Evolutionary conservation across 148 eudicot genomes (phyloP), one percentile per base, ranked within the genome.

Genomic region (Chenopodium suecicum): DNA sequence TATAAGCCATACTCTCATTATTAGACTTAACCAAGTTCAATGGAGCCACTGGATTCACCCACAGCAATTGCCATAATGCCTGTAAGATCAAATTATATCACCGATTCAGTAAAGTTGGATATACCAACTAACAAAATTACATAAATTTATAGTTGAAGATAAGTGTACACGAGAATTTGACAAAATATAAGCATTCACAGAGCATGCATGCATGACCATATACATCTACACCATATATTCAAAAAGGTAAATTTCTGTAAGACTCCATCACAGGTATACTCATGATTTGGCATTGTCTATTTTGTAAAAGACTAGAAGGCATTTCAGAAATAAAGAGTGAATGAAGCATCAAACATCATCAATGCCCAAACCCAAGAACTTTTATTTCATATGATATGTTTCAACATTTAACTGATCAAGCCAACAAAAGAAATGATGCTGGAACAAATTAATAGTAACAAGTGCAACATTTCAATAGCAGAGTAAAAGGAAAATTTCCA

Each of bases 41-140:
- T 17, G 91, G 90, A 78, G 87, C 80, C 29, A 83, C 81, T 22
- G 98, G 97, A 86, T 92, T 91, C 80, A 92, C 85, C 99, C 99
- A 96, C 44, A 96, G 87, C 27, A 96, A 86, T 89, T 96, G 98
- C 99, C 99, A 96, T 77, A 96, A 84, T 54, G 98, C 98, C 99
- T 96, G 86, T 16, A 74, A 31, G 80, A 83, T 54, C 52, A 84
- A 74, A 72, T 32, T 13, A 73, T 56, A 70, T 4, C 63, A 63
- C 17, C 67, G 37, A 13, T 70, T 68, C 48, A 54, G 74, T 52
- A 37, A 54, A 22, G 17, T 22, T 14, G 73, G 11, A 74, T 23
- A 48, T 10, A 12, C 31, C 27, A 20, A 16, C 69, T 68, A 52
- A n/a, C 62, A 32, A 12, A 22, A 32, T 58, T 16, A 76, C 23